Evolutionary conservation across 768 basidiomycete species (phyloP).

Genomic region (Mrakia blollopis): DNA sequence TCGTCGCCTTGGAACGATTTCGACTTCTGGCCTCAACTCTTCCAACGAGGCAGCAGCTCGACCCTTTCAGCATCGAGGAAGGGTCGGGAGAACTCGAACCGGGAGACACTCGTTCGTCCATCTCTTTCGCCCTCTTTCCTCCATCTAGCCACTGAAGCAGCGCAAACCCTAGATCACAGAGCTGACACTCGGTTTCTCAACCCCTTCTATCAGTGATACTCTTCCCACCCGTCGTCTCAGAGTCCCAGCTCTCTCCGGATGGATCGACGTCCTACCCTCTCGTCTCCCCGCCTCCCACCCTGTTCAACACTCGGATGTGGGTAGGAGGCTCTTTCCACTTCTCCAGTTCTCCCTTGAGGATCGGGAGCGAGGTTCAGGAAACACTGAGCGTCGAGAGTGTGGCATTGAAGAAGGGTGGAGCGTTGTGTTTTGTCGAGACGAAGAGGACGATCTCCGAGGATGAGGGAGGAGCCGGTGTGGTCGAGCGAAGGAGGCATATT

Average conservation of each 20-base stretch:
- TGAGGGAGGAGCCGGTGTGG: not conserved
- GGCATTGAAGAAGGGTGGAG: not conserved
- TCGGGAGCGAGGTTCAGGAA: not conserved
- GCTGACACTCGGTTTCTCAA: too few species aligned
- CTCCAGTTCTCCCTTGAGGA: not conserved
- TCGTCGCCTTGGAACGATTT: not conserved
- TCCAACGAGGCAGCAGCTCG: not conserved
- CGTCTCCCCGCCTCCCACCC: not conserved
- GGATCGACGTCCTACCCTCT: constrained; percentile 4
- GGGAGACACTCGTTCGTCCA: constrained; percentile 1
- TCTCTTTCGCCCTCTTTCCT: not conserved
- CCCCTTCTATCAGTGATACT: not conserved
- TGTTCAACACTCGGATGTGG: constrained; percentile 13
- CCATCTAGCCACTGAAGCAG: not conserved
- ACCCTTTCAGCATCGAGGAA: not conserved
- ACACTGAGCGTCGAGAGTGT: not conserved
- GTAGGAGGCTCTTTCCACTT: constrained; percentile 6
- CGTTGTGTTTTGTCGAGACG: constrained; percentile 2
- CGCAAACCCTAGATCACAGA: too few species aligned
- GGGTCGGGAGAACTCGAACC: not conserved
- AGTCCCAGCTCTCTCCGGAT: not conserved
- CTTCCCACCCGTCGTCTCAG: not conserved
- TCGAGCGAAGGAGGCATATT: not conserved
- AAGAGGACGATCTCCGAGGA: not conserved
- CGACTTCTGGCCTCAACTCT: not conserved